Evolutionary conservation across 1,284 basidiomycete genomes (phyloP).

Genomic region (Flammula alnicola): DNA sequence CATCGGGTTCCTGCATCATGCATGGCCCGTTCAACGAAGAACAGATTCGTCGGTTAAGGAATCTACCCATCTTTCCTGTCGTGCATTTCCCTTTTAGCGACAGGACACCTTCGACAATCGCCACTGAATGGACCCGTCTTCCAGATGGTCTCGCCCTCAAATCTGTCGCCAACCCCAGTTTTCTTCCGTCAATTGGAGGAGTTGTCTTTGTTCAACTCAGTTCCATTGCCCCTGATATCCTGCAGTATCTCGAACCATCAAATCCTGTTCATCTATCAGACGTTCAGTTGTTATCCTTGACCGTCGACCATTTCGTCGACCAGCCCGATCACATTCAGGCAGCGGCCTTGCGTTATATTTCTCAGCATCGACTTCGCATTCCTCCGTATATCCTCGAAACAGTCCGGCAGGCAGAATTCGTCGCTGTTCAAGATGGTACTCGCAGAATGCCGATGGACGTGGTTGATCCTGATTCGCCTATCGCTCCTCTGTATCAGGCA

Average conservation of each 20-base stretch:
- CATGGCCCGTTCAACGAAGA: conserved; percentile 14
- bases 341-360: conserved; percentile 33
- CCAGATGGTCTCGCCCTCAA: conserved; percentile 25
- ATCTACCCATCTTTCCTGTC: conserved; percentile 39
- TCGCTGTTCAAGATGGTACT: conserved; percentile 30
- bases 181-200: conserved; percentile 34
- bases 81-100: conserved; percentile 19
- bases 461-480: conserved; percentile 37
- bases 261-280: conserved; percentile 26
- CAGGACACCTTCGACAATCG: neutral
- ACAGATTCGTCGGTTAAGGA: conserved; percentile 18
- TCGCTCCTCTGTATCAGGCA: conserved; percentile 32
- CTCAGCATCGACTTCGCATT: conserved; percentile 23
- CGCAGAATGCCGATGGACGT: conserved; percentile 22
- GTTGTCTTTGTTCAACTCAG: conserved; percentile 36
- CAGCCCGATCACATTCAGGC: conserved; percentile 35
- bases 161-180: conserved; percentile 26
- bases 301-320: conserved; percentile 30
- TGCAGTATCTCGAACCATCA: conserved; percentile 30
- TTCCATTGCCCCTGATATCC: conserved; percentile 21
- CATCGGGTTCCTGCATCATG: conserved; percentile 11
- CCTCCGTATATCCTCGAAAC: conserved; percentile 27
- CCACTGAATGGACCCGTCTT: conserved; percentile 20
- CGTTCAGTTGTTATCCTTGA: conserved; percentile 31
- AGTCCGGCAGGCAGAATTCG: conserved; percentile 32